Percentiles rank a stretch among this genome's conserved stretches.
These are phyloP conservation scores for Cercospora zeina DNA, from an alignment of 2,329 filamentous ascomycete species.

Conservation along the genomic window DNA sequence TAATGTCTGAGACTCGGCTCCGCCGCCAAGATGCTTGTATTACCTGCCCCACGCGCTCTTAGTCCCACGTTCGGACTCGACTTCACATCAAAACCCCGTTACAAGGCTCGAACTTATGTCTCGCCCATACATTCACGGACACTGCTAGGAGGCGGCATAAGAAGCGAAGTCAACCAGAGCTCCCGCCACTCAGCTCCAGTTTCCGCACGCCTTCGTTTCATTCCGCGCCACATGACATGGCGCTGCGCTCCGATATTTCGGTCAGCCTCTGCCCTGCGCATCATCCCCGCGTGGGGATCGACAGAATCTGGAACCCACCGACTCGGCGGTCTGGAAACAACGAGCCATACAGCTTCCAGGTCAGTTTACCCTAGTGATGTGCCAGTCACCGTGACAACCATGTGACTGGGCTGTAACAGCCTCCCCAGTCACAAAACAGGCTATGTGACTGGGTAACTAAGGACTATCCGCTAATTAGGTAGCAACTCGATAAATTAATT, in stretches of 20 bases:
- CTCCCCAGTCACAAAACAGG: no score
- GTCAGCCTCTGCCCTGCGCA: neutral
- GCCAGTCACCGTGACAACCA: neutral
- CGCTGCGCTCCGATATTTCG: neutral
- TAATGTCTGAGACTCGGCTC: conserved; percentile 44
- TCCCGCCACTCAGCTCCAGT: no score
- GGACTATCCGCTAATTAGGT: no score
- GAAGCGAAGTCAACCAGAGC: no score
- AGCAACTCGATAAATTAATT: no score
- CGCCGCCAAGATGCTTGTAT: conserved; percentile 51
- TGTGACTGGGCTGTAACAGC: no score
- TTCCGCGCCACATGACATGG: neutral
- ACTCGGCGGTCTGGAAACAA: neutral
- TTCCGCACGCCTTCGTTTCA: neutral
- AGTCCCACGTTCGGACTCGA: conserved; percentile 27
- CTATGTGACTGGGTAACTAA: no score
- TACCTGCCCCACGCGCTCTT: conserved; percentile 57
- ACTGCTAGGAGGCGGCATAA: neutral
- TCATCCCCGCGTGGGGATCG: neutral
- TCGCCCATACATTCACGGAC: no score
- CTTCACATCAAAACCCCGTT: neutral
- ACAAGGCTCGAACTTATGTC: no score
- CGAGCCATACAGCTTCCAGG: neutral
- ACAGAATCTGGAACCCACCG: neutral
- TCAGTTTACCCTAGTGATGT: neutral